Base-by-base conservation (phyloP, 176 grass and related monocot genomes). In the Cenchrus americanus region DNA sequence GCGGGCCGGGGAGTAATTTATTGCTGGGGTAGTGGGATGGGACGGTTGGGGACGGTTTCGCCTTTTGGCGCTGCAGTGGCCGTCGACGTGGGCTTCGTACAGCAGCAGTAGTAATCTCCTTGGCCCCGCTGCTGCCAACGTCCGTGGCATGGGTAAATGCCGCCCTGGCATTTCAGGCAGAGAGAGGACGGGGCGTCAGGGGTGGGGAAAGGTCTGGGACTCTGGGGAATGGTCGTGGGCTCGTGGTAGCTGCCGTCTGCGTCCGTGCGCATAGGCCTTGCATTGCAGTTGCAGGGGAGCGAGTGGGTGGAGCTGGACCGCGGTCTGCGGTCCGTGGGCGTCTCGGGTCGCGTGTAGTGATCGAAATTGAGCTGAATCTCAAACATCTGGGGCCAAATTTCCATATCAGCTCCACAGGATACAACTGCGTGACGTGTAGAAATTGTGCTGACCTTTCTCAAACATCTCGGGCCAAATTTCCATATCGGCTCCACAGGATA, bases 1-100 rank as follows among this genome's bases (percentile, higher is more conserved):
- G 75, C 10, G 71, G 54, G 59, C 40, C 10, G 71, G 54, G 59
- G 48, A 83, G 90, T 40, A 86, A n/a, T n/a, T n/a, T n/a, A 70
- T 60, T 37, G 79, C 64, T 47, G 54, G 54, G 67, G 14, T 18
- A 54, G 91, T 84, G 68, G 83, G 64, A 26, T 42, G 60, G 79
- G 70, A 27, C n/a, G 65, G 77, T 60, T 21, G 71, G 51, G 51
- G 6, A 62, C 13, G 22, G 43, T 32, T 34, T 52, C 2, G 76
- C 60, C 26, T 57, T 49, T 57, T 34, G 15, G 55, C 44, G 54
- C 32, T 42, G 71, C 54, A 53, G 48, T 85, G 62, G 7, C 21
- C 34, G 40, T 58, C 65, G 86, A 23, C 66, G 74, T 84, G 86
- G 81, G 67, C 15, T 4, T 49, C 53, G 67, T 48, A 62, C 8